Evolutionary conservation across 257 asterid genomes (phyloP).

Genomic region (Fraxinus pennsylvanica): DNA sequence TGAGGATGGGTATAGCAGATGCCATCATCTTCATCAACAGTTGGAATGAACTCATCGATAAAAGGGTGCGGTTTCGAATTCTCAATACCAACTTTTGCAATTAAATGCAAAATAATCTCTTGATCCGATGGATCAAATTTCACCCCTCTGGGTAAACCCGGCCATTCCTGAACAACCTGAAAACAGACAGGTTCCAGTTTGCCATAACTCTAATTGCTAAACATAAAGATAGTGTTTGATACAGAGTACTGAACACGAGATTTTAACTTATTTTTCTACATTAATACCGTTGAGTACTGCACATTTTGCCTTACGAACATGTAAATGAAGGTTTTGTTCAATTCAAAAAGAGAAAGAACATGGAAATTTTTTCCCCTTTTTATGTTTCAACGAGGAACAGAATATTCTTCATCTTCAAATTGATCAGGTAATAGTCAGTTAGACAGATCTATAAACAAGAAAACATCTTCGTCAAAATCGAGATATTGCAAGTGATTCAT

Average conservation of each 20-base stretch:
- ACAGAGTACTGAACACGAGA: not conserved
- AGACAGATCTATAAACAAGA: no score
- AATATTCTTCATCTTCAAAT: no score
- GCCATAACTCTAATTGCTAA: not conserved
- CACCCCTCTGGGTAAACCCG: slow-evolving; percentile 63
- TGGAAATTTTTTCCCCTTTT: no score
- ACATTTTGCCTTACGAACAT: not conserved
- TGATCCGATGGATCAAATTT: slow-evolving; percentile 70
- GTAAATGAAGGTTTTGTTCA: no score
- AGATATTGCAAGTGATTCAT: no score
- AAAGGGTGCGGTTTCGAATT: slow-evolving; percentile 45
- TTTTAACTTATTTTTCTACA: not conserved
- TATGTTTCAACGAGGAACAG: no score
- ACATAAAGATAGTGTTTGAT: not conserved
- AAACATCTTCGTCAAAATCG: no score
- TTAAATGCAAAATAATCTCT: slow-evolving; percentile 58
- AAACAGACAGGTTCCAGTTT: slow-evolving; percentile 5
- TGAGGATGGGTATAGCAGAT: slow-evolving; percentile 70
- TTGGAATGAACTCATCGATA: slow-evolving; percentile 61
- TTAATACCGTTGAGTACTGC: not conserved
- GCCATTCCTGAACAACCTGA: slow-evolving; percentile 63
- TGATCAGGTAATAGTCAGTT: no score
- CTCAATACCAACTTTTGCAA: slow-evolving; percentile 48
- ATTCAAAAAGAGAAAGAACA: no score
- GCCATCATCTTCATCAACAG: slow-evolving; percentile 59